Evolutionary conservation across 1,284 basidiomycete genomes (phyloP), one percentile per base, ranked within the genome.

Genomic region (Ceratorhiza oryzae-sativae): DNA sequence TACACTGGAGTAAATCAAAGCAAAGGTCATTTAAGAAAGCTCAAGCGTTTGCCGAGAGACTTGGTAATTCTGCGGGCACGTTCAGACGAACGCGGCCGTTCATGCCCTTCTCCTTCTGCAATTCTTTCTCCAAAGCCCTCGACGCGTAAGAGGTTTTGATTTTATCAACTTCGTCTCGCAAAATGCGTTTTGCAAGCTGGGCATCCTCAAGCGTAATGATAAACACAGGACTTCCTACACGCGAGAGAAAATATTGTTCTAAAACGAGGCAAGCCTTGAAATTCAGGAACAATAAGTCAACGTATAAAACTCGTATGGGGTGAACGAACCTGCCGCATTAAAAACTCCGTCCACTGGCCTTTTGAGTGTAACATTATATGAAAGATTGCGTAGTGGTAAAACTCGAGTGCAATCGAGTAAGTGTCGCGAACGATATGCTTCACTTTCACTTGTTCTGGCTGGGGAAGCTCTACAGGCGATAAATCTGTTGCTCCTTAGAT

Each of bases 271-370:
- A 25, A 9, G 51, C 49, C 56, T 49, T 55, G 4, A 25, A 49
- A n/a, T n/a, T 23, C 42, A 42, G 4, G 2, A 23, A 25, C 30
- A 18, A 41, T 39, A 20, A 58, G 32, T 32, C 3, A 6, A 10
- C 6, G 39, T 15, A 25, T 20, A 39, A 10, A 36, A 23, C 8
- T 32, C 36, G 18, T 39, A 12, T n/a, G 34, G 12, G 23, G 15
- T 32, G 18, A 61, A 55, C 63, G n/a, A 34, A 67, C 63, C 36
- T 55, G 63, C 10, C 48, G 49, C 34, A 67, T 20, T n/a, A 53
- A 4, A 18, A 36, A 41, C 36, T 32, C 20, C 15, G 63, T 67
- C 51, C 51, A 55, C 18, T 5, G 32, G 42, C 20, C 49, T 55
- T 23, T 34, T 3, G 34, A 9, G 30, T 48, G 42, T 2, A 67